Evolutionary conservation across 345 rosid species (phyloP).

Genomic region (Gossypioides kirkii): DNA sequence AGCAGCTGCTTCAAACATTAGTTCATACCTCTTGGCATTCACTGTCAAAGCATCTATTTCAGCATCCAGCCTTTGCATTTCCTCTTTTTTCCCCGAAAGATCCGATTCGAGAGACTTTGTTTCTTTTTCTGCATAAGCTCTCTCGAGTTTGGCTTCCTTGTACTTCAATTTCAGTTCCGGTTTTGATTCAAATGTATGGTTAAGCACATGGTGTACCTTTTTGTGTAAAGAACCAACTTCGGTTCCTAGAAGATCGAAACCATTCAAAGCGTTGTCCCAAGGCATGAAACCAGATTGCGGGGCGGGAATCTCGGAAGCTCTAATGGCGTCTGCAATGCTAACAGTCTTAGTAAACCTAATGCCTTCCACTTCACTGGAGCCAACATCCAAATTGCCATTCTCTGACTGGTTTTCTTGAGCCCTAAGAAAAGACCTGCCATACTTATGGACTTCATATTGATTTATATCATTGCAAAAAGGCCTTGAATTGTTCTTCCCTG

Average conservation of each 20-base stretch:
- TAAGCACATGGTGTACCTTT: conserved; percentile 19
- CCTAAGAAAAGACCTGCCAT: background rate
- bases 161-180: conserved; percentile 8
- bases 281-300: conserved; percentile 9
- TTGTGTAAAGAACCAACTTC: conserved; percentile 25
- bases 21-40: conserved; percentile 7
- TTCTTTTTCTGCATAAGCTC: conserved; percentile 14
- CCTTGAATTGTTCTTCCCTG: background rate
- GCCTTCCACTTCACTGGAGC: conserved; percentile 24
- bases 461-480: conserved; percentile 4
- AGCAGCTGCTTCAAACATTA: conserved; percentile 25
- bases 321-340: conserved; percentile 34
- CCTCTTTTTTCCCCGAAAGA: conserved; percentile 18
- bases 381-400: conserved; percentile 21
- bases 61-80: conserved; percentile 13
- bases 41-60: conserved; percentile 17
- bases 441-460: background rate
- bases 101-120: conserved; percentile 18
- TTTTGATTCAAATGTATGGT: conserved; percentile 17
- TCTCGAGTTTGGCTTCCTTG: conserved; percentile 19
- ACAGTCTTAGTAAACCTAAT: conserved; percentile 19
- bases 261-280: conserved; percentile 29
- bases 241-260: conserved; percentile 32
- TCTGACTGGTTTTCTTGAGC: conserved; percentile 20
- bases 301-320: conserved; percentile 28